Evolutionary conservation across 139 green algal genomes (phyloP).

Genomic region (Tetradesmus obliquus): DNA sequence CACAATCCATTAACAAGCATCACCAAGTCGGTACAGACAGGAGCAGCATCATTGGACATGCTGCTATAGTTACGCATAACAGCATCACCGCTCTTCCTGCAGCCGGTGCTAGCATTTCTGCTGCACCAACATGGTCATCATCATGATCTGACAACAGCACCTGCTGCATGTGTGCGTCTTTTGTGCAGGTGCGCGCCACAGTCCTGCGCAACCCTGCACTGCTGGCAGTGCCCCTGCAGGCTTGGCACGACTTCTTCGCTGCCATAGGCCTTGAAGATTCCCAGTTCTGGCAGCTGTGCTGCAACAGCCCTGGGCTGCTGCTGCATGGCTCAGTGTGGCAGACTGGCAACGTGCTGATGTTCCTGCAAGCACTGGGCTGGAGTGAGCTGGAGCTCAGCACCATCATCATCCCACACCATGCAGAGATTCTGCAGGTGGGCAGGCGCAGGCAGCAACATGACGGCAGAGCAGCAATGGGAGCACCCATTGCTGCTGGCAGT

Average conservation of each 20-base stretch:
- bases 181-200: neutral
- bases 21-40: neutral
- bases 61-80: neutral
- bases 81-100: neutral
- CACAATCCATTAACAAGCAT: neutral
- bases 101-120: neutral
- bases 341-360: constrained; percentile 32
- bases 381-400: constrained; percentile 27
- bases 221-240: constrained; percentile 1
- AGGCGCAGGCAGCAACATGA: neutral
- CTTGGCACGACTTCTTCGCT: constrained; percentile 21
- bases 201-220: constrained; percentile 1
- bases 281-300: constrained; percentile 24
- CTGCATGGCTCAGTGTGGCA: constrained; percentile 41
- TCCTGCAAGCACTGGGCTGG: constrained; percentile 38
- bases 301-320: constrained; percentile 17
- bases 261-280: constrained; percentile 1
- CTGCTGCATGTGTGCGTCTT: neutral
- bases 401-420: constrained; percentile 29
- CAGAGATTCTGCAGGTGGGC: constrained; percentile 27
- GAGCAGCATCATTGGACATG: neutral
- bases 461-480: too few relatives aligned
- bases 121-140: too few relatives aligned
- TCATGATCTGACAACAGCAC: neutral
- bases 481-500: too few relatives aligned